phyloP scores from a whole-genome alignment of 2,329 filamentous ascomycete species.

The Alternaria infectoria region DNA sequence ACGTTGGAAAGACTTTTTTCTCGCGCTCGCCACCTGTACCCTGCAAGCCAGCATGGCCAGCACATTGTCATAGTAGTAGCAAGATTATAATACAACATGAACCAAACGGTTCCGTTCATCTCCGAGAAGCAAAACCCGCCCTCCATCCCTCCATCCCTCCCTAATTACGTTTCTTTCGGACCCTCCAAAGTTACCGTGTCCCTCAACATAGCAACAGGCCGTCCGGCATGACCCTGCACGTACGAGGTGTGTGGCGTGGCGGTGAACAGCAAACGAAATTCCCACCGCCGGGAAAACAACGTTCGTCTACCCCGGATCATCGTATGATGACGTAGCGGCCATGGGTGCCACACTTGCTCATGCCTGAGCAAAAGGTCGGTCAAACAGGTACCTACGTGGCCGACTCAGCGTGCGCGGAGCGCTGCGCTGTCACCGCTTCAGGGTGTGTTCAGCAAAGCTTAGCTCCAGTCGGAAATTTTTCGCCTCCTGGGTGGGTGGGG shows the following conservation, averaged over 20 bases:
- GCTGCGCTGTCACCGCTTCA: conserved; percentile 31
- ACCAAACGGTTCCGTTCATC: conserved; percentile 13
- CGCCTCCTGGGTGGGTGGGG: background rate
- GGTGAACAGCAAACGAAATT: conserved; percentile 35
- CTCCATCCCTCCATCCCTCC: conserved; percentile 8
- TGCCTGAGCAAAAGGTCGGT: conserved; percentile 23
- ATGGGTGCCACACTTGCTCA: conserved; percentile 10
- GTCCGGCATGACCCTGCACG: conserved; percentile 20
- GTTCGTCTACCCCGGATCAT: conserved; percentile 30
- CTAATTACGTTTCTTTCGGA: conserved; percentile 14
- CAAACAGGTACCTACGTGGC: conserved; percentile 33
- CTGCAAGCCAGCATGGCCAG: conserved; percentile 15
- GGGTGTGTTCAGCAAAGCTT: background rate
- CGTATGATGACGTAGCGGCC: conserved; percentile 34
- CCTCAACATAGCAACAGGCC: conserved; percentile 11
- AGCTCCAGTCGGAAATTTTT: conserved; percentile 1
- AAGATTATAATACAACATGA: background rate
- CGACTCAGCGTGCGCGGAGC: conserved; percentile 18
- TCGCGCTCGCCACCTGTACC: conserved; percentile 22
- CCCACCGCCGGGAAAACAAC: conserved; percentile 20
- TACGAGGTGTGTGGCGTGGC: conserved; percentile 19
- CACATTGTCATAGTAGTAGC: conserved; percentile 16
- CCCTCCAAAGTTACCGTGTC: conserved; percentile 14
- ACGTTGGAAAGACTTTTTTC: conserved; percentile 18
- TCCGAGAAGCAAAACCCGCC: conserved; percentile 6